A percentile compares a stretch with the other conserved stretches of the same genome.
phyloP scores from a whole-genome alignment of 129 eudicot species.

The Flaveria sonorensis region DNA sequence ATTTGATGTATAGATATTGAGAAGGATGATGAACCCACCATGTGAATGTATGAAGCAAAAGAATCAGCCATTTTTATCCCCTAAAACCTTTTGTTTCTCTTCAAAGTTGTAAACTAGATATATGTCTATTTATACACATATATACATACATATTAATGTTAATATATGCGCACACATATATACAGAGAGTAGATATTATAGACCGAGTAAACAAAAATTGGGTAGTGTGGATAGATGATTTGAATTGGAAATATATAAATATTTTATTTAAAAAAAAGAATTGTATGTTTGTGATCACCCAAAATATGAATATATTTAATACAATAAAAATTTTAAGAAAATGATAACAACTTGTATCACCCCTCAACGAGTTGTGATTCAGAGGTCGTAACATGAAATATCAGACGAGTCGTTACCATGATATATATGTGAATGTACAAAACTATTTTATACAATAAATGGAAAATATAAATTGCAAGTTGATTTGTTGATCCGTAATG shows the following conservation, averaged over 20 bases:
- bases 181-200: conserved; percentile 12
- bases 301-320: too few relatives aligned
- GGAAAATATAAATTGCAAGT: too few relatives aligned
- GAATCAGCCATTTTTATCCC: conserved; percentile 49
- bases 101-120: not conserved
- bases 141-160: not conserved
- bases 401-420: too few relatives aligned
- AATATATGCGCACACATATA: not conserved
- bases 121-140: not conserved
- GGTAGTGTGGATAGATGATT: conserved; percentile 26
- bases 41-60: conserved; percentile 63
- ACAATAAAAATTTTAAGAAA: too few relatives aligned
- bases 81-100: conserved; percentile 20
- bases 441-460: too few relatives aligned
- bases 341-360: too few relatives aligned
- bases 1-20: conserved; percentile 13
- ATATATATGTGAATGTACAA: too few relatives aligned
- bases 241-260: conserved; percentile 15
- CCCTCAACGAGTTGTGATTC: too few relatives aligned
- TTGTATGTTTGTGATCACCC: too few relatives aligned
- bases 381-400: too few relatives aligned
- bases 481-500: too few relatives aligned
- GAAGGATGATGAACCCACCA: conserved; percentile 36
- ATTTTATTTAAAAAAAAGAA: too few relatives aligned
- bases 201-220: conserved; percentile 10